Evolutionary conservation across 148 eudicot species (phyloP).

Genomic region (Beta vulgaris): DNA sequence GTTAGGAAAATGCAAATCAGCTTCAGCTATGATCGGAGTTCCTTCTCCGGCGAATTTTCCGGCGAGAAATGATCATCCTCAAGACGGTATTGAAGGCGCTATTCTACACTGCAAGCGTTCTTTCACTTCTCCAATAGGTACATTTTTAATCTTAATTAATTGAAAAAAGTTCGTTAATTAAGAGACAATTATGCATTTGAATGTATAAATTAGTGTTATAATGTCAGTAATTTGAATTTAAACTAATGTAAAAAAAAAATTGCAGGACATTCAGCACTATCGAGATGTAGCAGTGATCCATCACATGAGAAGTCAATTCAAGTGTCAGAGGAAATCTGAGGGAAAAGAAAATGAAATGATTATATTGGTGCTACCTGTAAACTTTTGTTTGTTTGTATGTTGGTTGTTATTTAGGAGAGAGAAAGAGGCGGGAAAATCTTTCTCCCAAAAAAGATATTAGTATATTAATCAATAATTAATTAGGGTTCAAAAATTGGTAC

Average conservation of each 20-base stretch:
- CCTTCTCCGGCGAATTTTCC: conserved; percentile 16
- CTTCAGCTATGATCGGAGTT: conserved; percentile 31
- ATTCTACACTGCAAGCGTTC: conserved; percentile 60
- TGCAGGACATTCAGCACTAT: conserved; percentile 33
- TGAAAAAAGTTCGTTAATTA: not conserved
- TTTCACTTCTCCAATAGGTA: conserved; percentile 12
- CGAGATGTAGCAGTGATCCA: conserved; percentile 44
- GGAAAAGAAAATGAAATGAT: not conserved
- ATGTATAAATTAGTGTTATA: not conserved
- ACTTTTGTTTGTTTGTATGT: conserved; percentile 16
- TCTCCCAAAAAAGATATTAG: not conserved
- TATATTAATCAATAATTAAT: not conserved
- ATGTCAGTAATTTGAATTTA: not conserved
- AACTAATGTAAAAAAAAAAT: not conserved
- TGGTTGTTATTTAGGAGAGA: not conserved
- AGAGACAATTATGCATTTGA: not conserved
- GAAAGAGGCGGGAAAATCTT: conserved; percentile 12
- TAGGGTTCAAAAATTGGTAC: not conserved
- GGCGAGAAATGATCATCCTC: conserved; percentile 38
- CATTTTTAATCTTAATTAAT: too few species aligned
- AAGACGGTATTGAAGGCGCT: conserved; percentile 59
- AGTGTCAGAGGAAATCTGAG: conserved; percentile 24
- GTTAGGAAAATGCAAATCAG: conserved; percentile 44
- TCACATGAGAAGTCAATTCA: conserved; percentile 45
- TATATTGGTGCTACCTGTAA: conserved; percentile 1